phyloP scores from a whole-genome alignment of 306 rosid genomes.

The Ormosia semicastrata region DNA sequence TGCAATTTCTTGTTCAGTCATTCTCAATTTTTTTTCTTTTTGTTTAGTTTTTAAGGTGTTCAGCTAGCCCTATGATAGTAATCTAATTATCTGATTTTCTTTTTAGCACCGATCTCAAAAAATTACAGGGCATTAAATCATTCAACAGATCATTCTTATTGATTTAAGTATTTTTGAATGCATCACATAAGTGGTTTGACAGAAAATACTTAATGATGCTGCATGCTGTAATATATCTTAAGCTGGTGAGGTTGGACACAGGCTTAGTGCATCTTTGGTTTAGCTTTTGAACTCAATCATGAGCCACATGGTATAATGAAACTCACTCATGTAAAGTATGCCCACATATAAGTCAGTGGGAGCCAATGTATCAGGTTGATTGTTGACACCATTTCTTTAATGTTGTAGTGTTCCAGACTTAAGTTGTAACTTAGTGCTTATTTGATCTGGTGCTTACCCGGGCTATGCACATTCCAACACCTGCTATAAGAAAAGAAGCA shows the following conservation, averaged over 20 bases:
- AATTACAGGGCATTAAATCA: not conserved
- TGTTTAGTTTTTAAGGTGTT: constrained; percentile 12
- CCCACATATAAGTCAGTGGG: not conserved
- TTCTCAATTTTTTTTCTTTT: not conserved
- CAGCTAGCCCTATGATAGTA: not conserved
- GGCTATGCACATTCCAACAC: not conserved
- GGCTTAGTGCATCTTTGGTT: not conserved
- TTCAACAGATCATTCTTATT: not conserved
- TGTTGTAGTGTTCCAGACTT: not conserved
- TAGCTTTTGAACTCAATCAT: not conserved
- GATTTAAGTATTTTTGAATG: not conserved
- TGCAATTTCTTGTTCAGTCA: not conserved
- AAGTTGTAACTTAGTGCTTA: not conserved
- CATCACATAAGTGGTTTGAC: not conserved
- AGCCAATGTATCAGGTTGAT: not conserved
- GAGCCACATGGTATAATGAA: not conserved
- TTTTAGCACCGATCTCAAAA: not conserved
- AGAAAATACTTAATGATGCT: not conserved
- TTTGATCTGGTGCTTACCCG: not conserved
- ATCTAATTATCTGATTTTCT: not conserved
- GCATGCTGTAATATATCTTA: not conserved
- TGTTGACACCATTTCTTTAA: not conserved
- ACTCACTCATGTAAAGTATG: not conserved
- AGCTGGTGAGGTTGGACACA: not conserved
- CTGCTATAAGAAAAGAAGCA: not conserved